A percentile compares a stretch with the other conserved stretches of the same genome.
phyloP scores from a whole-genome alignment of 176 grass and related monocot genomes.

The Neostapfia colusana region DNA sequence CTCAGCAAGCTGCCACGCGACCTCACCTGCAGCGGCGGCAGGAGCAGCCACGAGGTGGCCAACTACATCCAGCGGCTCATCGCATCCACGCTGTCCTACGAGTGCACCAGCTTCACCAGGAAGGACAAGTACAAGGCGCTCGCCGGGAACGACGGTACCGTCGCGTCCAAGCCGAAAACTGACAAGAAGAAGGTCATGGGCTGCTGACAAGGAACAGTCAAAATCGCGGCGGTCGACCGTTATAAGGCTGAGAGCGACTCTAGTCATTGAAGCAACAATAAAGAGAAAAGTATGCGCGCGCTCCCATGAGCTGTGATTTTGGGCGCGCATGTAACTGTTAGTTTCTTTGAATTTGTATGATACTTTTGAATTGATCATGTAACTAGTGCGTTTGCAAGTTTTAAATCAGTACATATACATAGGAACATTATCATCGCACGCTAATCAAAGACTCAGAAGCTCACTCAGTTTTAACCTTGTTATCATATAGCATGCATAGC shows the following conservation, averaged over 20 bases:
- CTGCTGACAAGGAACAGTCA: conserved; percentile 10
- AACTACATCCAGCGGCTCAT: conserved; percentile 79
- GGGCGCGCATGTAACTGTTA: neutral
- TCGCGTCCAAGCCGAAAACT: conserved; percentile 48
- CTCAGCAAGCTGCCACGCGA: conserved; percentile 63
- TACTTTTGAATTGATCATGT: neutral
- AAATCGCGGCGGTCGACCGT: neutral
- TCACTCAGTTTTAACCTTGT: too few relatives aligned
- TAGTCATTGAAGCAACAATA: neutral
- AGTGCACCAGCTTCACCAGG: conserved; percentile 75
- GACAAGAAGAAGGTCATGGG: conserved; percentile 47
- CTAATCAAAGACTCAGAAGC: too few relatives aligned
- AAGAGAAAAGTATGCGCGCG: neutral
- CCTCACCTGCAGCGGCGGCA: conserved; percentile 63
- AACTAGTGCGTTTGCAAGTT: too few relatives aligned
- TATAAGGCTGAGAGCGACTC: neutral
- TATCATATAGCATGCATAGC: too few relatives aligned
- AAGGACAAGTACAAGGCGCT: conserved; percentile 82
- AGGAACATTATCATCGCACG: too few relatives aligned
- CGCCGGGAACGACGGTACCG: conserved; percentile 57
- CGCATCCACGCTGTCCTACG: conserved; percentile 64
- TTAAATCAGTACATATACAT: too few relatives aligned
- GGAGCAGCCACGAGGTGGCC: conserved; percentile 72
- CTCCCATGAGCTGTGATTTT: neutral
- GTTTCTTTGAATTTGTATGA: neutral